phyloP scores from a whole-genome alignment of 1,284 basidiomycete species.

The Fomitopsis palustris region DNA sequence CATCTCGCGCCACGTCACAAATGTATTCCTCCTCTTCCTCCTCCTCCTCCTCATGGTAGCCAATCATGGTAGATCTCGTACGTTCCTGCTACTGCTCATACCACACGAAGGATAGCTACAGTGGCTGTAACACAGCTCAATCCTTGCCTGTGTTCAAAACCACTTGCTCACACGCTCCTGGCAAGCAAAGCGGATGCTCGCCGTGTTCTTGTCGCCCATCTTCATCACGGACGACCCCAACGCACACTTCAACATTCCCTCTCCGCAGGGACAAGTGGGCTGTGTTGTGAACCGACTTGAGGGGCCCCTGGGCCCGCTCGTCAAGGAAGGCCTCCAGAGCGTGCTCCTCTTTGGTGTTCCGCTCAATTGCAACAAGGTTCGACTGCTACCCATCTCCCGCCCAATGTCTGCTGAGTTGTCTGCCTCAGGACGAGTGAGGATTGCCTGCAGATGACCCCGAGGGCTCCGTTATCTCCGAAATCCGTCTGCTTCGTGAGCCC shows the following conservation, averaged over 20 bases:
- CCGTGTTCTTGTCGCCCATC: slow-evolving; percentile 97
- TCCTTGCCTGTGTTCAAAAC: slow-evolving; percentile 91
- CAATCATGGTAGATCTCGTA: too few relatives aligned
- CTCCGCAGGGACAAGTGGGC: slow-evolving; percentile 82
- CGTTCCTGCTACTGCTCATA: too few relatives aligned
- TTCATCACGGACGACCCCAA: slow-evolving; percentile 93
- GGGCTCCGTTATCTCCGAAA: slow-evolving; percentile 92
- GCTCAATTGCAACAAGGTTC: slow-evolving; percentile 77
- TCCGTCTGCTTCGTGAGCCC: slow-evolving; percentile 70
- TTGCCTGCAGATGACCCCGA: slow-evolving; percentile 86
- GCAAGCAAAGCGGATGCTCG: slow-evolving; percentile 73
- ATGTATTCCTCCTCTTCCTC: too few relatives aligned
- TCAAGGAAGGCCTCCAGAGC: slow-evolving; percentile 86
- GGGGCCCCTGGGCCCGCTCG: slow-evolving; percentile 82
- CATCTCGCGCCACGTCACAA: too few relatives aligned
- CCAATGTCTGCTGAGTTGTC: not conserved
- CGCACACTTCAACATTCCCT: slow-evolving; percentile 71
- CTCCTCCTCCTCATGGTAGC: too few relatives aligned
- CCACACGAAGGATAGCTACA: too few relatives aligned
- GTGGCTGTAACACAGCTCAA: slow-evolving; percentile 55
- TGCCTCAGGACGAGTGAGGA: slow-evolving; percentile 72
- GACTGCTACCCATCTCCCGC: slow-evolving; percentile 18
- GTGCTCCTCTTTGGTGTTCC: slow-evolving; percentile 98
- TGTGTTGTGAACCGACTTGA: slow-evolving; percentile 97
- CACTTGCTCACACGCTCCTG: slow-evolving; percentile 85